phyloP scores from a whole-genome alignment of 768 basidiomycete species.

The Rhizopogon vinicolor region DNA sequence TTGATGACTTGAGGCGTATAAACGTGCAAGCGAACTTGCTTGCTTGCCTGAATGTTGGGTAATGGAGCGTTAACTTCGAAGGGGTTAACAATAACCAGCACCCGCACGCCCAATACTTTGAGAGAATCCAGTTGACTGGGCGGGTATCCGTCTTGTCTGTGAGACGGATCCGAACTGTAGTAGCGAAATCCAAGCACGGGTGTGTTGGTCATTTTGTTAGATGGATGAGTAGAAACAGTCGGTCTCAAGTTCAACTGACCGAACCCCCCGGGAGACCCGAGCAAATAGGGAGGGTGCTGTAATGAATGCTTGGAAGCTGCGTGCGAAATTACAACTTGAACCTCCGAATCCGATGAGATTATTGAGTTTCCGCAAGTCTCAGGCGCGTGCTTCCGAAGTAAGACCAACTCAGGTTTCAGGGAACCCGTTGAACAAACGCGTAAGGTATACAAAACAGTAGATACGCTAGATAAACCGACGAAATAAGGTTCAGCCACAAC shows the following conservation, averaged over 20 bases:
- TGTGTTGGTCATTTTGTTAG: background rate
- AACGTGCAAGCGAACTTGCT: constrained; percentile 30
- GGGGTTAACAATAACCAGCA: constrained; percentile 35
- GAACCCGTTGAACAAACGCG: too few relatives aligned
- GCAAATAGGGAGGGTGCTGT: too few relatives aligned
- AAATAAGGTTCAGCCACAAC: too few relatives aligned
- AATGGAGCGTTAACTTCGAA: constrained; percentile 33
- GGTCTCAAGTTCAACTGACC: background rate
- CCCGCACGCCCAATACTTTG: background rate
- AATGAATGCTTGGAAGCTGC: too few relatives aligned
- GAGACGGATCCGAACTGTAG: background rate
- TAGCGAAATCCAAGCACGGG: constrained; percentile 8
- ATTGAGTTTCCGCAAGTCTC: too few relatives aligned
- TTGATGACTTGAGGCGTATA: constrained; percentile 33
- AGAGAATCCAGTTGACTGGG: constrained; percentile 13
- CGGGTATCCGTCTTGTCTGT: background rate
- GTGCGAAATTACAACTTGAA: too few relatives aligned
- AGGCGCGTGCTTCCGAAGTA: too few relatives aligned
- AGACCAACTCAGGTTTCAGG: too few relatives aligned
- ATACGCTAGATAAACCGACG: too few relatives aligned
- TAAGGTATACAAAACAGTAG: too few relatives aligned
- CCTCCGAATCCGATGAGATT: too few relatives aligned
- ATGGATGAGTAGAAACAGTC: background rate
- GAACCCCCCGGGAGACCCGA: background rate
- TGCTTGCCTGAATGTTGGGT: constrained; percentile 27